Percentiles rank a stretch among this genome's conserved stretches.
These are phyloP conservation scores for Botrytis paeoniae DNA, from an alignment of 2,329 filamentous ascomycete genomes.

Conservation along the genomic window DNA sequence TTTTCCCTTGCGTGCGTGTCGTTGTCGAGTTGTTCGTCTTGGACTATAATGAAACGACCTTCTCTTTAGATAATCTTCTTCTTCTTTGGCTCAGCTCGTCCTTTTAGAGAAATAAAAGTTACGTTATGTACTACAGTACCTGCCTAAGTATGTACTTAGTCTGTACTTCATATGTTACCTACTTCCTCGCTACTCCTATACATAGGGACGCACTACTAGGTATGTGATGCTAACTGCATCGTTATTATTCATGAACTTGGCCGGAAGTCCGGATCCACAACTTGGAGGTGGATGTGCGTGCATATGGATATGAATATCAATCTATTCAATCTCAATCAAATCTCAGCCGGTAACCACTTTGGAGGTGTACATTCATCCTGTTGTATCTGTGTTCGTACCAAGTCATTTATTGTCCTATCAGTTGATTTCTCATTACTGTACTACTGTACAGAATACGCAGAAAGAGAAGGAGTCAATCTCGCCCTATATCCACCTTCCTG, in stretches of 20 bases:
- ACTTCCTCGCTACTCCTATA: neutral
- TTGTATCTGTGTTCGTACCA: neutral
- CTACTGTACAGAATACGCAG: neutral
- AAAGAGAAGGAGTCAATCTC: constrained; percentile 9
- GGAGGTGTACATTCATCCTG: neutral
- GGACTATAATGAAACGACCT: neutral
- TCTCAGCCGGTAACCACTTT: constrained; percentile 2
- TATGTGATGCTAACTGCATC: neutral
- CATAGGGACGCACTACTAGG: neutral
- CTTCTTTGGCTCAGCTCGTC: neutral
- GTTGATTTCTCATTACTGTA: neutral
- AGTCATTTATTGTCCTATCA: neutral
- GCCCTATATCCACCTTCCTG: constrained; percentile 15
- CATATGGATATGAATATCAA: neutral
- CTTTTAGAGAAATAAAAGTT: neutral
- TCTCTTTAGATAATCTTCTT: neutral
- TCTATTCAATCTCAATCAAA: constrained; percentile 7
- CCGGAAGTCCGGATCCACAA: neutral
- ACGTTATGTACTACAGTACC: too few relatives aligned
- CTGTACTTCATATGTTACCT: neutral
- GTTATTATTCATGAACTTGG: neutral
- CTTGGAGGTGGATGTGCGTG: constrained; percentile 1
- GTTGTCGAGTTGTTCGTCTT: neutral
- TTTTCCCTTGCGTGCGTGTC: neutral
- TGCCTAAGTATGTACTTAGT: neutral